A percentile compares a stretch with the other conserved stretches of the same genome.
phyloP scores from a whole-genome alignment of 2,329 filamentous ascomycete genomes.

The Aspergillus phoenicis region DNA sequence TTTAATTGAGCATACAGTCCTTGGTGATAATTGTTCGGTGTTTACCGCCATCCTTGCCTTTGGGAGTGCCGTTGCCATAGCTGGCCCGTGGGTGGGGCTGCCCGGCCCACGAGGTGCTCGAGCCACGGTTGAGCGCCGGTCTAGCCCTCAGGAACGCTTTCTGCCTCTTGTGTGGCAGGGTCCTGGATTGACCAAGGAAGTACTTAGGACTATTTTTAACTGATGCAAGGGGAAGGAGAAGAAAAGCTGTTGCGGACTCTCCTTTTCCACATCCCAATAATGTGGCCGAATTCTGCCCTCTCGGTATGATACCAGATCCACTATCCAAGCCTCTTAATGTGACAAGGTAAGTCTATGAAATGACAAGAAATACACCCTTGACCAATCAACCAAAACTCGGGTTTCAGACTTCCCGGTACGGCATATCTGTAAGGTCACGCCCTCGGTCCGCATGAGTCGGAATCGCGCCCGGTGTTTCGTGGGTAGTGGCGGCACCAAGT shows the following conservation, averaged over 20 bases:
- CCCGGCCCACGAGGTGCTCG: constrained; percentile 10
- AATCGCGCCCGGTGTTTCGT: constrained; percentile 15
- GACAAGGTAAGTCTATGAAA: neutral
- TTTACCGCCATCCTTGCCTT: constrained; percentile 4
- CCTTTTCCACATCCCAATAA: neutral
- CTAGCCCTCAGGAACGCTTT: neutral
- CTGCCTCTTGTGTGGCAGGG: neutral
- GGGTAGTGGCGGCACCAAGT: constrained; percentile 9
- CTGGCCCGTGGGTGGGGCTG: constrained; percentile 12
- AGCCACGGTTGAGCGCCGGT: constrained; percentile 12
- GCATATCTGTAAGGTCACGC: constrained; percentile 25
- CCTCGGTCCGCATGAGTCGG: constrained; percentile 17
- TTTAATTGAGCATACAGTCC: neutral
- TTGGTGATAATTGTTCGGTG: constrained; percentile 7
- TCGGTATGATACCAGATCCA: neutral
- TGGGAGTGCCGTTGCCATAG: neutral
- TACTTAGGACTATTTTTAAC: neutral
- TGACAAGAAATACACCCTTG: neutral
- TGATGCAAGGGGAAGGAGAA: neutral
- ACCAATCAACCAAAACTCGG: neutral
- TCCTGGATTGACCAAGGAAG: neutral
- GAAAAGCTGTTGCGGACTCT: neutral
- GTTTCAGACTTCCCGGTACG: constrained; percentile 16
- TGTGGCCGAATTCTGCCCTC: neutral
- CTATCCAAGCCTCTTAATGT: neutral